phyloP scores from a whole-genome alignment of 208 protist genomes.

The Herpetomonas muscarum region DNA sequence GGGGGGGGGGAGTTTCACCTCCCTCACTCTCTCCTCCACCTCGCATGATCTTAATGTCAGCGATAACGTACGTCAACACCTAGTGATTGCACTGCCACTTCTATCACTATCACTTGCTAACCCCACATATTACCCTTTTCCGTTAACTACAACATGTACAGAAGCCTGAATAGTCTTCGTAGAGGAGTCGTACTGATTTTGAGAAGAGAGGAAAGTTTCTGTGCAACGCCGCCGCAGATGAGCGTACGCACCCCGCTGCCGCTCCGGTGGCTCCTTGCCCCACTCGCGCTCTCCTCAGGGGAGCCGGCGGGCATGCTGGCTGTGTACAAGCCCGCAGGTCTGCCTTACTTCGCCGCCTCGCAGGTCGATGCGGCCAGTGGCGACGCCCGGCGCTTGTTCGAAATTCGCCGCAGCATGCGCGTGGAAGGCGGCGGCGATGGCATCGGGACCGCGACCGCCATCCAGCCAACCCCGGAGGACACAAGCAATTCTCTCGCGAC shows the following conservation, averaged over 20 bases:
- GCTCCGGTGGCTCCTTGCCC: constrained; percentile 43
- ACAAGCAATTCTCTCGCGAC: constrained; percentile 50
- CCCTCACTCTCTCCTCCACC: no score
- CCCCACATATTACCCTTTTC: not conserved
- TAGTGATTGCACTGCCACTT: no score
- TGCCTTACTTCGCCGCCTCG: constrained; percentile 50
- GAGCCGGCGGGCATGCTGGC: constrained; percentile 16
- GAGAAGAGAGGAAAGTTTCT: not conserved
- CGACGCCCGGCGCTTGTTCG: constrained; percentile 27
- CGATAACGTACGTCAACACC: no score
- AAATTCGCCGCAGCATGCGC: constrained; percentile 16
- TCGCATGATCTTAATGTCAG: no score
- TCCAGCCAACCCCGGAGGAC: constrained; percentile 19
- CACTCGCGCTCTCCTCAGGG: not conserved
- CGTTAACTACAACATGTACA: not conserved
- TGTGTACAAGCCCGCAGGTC: constrained; percentile 58
- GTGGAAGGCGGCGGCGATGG: constrained; percentile 7
- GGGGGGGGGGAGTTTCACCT: no score
- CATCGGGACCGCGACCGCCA: not conserved
- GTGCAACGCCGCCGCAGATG: constrained; percentile 29
- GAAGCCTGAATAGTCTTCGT: no score
- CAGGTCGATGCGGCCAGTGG: constrained; percentile 27
- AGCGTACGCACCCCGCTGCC: constrained; percentile 39
- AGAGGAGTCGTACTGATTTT: not conserved
- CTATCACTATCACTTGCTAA: not conserved